Evolutionary conservation across 164 flowering plant species (phyloP).

Genomic region (Hamamelis virginiana): DNA sequence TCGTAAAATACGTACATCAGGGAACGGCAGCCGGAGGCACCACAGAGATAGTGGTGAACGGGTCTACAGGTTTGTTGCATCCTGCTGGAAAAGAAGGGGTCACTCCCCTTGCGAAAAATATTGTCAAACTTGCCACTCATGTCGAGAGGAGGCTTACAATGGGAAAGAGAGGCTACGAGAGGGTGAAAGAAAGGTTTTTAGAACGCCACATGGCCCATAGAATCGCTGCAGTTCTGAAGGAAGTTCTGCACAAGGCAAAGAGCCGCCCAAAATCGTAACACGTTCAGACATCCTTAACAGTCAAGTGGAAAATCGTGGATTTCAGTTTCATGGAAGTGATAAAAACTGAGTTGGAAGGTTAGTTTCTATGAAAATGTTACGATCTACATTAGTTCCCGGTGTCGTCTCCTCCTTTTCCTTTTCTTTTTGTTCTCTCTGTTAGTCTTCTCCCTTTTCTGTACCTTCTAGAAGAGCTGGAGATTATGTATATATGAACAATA

Average conservation of each 20-base stretch:
- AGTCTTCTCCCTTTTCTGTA: no score
- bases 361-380: no score
- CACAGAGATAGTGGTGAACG: slow-evolving; percentile 86
- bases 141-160: slow-evolving; percentile 70
- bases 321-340: no score
- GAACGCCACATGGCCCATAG: slow-evolving; percentile 88
- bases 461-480: no score
- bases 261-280: background rate
- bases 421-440: no score
- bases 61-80: slow-evolving; percentile 84
- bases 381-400: no score
- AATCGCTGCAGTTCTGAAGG: slow-evolving; percentile 73
- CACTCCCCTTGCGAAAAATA: slow-evolving; percentile 72
- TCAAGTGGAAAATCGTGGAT: no score
- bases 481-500: no score
- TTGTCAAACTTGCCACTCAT: slow-evolving; percentile 77
- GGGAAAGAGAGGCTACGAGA: slow-evolving; percentile 81
- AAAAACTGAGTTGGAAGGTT: no score
- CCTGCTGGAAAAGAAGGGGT: slow-evolving; percentile 88
- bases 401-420: no score
- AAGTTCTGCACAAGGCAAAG: slow-evolving; percentile 53
- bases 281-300: no score
- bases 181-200: slow-evolving; percentile 79
- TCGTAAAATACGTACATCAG: slow-evolving; percentile 29
- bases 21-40: slow-evolving; percentile 99